Evolutionary conservation across 192 early-diverging fungal species (phyloP), one percentile per base, ranked within the genome.

Genomic region (Haplosporangium gracile): DNA sequence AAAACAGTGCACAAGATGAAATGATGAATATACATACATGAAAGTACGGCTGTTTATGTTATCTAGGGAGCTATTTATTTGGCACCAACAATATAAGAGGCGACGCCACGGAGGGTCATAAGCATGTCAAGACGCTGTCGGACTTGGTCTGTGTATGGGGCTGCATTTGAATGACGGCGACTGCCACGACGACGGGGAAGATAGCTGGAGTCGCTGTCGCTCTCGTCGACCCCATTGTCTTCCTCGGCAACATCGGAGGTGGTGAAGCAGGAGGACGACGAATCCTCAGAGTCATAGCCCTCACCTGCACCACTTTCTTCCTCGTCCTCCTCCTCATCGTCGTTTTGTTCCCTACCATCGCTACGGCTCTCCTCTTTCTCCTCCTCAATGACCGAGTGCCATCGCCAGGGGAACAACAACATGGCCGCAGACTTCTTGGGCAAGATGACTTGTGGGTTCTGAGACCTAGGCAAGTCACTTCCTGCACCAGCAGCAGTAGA

Each of bases 331-430:
- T 43, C n/a, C 2, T 47, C 39, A 38, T 51, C 49, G 49, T 51
- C 49, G 49, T 22, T 51, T 16, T 51, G 49, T 3, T 51, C 18
- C 15, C 69, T 34, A 2, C 18, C 18, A 0, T 77, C 29, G 20
- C n/a, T 24, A 68, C 10, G 40, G 5, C 36, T 9, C 9, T 68
- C 81, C 32, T 82, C 81, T 9, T 76, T 71, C 55, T 77, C 83
- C 43, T 85, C 83, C 32, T 42, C 55, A 68, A 85, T 85, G 9
- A 80, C 72, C 1, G 83, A 85, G 55, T 80, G 34, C 39, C 83
- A 71, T 51, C 78, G 43, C 55, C 63, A 70, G 22, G 34, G 34
- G 20, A 38, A 42, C 22, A 57, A 45, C 10, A 72, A 68, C 63
- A 49, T 24, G 8, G 70, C 16, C 9, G 26, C 3, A 4, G 49